Evolutionary conservation across 176 grass and related monocot species (phyloP).

Genomic region (Phyllostachys edulis): DNA sequence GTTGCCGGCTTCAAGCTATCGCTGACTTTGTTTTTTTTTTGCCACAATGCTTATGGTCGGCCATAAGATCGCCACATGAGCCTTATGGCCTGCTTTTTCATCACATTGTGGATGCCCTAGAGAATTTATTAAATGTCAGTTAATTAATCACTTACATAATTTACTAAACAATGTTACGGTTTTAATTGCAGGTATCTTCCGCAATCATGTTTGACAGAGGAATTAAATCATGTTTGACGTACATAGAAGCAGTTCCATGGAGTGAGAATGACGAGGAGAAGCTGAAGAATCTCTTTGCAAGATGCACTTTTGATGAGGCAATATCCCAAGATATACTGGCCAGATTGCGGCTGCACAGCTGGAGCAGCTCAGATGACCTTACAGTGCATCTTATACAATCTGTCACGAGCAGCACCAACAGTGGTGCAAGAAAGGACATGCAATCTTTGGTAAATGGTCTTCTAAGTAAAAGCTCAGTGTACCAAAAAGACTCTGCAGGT

Average conservation of each 20-base stretch:
- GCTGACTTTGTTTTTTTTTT: too few relatives aligned
- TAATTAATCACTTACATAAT: background rate
- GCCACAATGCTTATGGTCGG: too few relatives aligned
- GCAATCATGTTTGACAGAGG: conserved; percentile 65
- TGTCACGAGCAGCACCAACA: conserved; percentile 49
- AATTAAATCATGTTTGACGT: conserved; percentile 57
- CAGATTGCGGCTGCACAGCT: conserved; percentile 44
- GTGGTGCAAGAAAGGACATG: conserved; percentile 74
- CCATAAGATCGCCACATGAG: too few relatives aligned
- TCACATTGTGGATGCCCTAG: too few relatives aligned
- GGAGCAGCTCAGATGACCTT: conserved; percentile 45
- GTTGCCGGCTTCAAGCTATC: too few relatives aligned
- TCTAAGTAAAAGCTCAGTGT: conserved; percentile 70
- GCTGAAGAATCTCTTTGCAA: conserved; percentile 62
- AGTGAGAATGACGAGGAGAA: conserved; percentile 77
- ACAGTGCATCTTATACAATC: conserved; percentile 61
- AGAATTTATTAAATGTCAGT: background rate
- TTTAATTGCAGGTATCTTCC: conserved; percentile 57
- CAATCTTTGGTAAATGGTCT: conserved; percentile 73
- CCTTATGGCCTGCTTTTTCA: too few relatives aligned
- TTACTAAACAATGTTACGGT: background rate
- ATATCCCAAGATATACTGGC: conserved; percentile 61
- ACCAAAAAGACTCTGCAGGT: conserved; percentile 59
- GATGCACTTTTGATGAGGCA: conserved; percentile 52
- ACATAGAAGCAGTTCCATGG: conserved; percentile 83